A percentile compares a stretch with the other conserved stretches of the same genome.
These are phyloP conservation scores for Trichoderma sp. DNA, from an alignment of 2,329 filamentous ascomycete genomes.

Conservation along the genomic window DNA sequence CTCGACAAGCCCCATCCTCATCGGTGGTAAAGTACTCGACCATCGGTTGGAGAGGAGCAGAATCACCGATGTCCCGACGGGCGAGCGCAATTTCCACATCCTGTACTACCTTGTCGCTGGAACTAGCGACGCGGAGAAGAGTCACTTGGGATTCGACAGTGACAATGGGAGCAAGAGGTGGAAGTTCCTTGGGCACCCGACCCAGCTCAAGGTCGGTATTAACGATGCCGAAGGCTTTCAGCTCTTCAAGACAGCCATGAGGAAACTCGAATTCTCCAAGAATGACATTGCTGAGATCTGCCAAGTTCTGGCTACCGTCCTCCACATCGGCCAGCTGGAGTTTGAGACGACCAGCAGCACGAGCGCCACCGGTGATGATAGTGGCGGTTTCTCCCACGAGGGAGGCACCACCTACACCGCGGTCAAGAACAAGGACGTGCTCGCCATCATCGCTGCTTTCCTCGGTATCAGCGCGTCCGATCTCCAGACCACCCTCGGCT, in stretches of 20 bases:
- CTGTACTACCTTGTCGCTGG: conserved; percentile 94
- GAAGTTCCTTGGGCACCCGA: conserved; percentile 95
- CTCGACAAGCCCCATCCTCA: conserved; percentile 79
- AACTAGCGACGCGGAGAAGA: conserved; percentile 86
- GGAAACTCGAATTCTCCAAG: conserved; percentile 91
- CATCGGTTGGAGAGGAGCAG: conserved; percentile 90
- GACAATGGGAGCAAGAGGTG: conserved; percentile 74
- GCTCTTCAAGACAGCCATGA: conserved; percentile 92
- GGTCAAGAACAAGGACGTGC: conserved; percentile 90
- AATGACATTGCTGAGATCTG: conserved; percentile 96
- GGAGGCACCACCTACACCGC: conserved; percentile 82
- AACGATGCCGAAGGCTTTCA: conserved; percentile 96
- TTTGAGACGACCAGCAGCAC: conserved; percentile 84
- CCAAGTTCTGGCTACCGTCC: conserved; percentile 86
- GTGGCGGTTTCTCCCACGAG: conserved; percentile 94
- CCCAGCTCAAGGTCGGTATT: conserved; percentile 94
- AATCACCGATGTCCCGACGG: conserved; percentile 88
- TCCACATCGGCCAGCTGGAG: conserved; percentile 97
- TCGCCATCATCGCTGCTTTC: conserved; percentile 89
- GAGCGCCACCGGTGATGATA: conserved; percentile 79
- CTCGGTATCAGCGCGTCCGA: conserved; percentile 80
- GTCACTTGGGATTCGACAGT: conserved; percentile 70
- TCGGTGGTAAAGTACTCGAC: conserved; percentile 92
- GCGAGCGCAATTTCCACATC: conserved; percentile 94
- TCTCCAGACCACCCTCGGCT: conserved; percentile 84